Conservation (phyloP, 495 filamentous ascomycete genomes). For the Talaromyces wortmannii region DNA sequence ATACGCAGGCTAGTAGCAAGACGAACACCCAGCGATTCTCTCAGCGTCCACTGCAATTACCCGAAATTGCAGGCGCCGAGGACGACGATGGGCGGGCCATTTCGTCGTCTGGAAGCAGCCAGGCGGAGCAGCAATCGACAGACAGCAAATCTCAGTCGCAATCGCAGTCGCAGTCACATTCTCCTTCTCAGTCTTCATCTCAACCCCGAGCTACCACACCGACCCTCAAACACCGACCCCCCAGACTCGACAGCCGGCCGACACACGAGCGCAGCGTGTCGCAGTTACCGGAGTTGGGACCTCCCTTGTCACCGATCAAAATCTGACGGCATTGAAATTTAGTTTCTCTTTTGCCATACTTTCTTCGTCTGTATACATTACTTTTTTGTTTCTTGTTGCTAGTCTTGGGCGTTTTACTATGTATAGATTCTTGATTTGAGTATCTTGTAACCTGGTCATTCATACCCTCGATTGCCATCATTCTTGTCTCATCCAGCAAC, state of each 20-base stretch:
- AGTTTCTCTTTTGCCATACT: conserved; percentile 1
- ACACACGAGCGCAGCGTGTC: conserved; percentile 33
- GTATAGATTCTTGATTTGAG: neutral
- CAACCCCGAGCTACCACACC: conserved; percentile 1
- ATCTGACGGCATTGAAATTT: conserved; percentile 16
- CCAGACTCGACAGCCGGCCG: conserved; percentile 24
- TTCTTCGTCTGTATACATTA: neutral
- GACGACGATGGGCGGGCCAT: conserved; percentile 49
- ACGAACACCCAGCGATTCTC: conserved; percentile 4
- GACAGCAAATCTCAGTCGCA: neutral
- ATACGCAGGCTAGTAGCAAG: conserved; percentile 13
- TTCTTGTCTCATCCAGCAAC: neutral
- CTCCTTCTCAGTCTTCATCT: neutral
- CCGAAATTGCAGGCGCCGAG: neutral
- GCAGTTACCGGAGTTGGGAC: conserved; percentile 57
- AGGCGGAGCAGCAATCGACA: conserved; percentile 15
- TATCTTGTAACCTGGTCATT: neutral
- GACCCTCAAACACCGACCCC: conserved; percentile 24
- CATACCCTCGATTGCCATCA: neutral
- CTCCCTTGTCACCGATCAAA: conserved; percentile 66
- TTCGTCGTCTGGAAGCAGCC: conserved; percentile 61
- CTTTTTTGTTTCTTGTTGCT: neutral
- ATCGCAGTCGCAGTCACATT: neutral
- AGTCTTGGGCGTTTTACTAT: neutral
- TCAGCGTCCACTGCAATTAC: neutral